These are phyloP conservation scores for Aureobasidium sp. DNA, from an alignment of 2,329 filamentous ascomycete genomes.

Conservation along the genomic window DNA sequence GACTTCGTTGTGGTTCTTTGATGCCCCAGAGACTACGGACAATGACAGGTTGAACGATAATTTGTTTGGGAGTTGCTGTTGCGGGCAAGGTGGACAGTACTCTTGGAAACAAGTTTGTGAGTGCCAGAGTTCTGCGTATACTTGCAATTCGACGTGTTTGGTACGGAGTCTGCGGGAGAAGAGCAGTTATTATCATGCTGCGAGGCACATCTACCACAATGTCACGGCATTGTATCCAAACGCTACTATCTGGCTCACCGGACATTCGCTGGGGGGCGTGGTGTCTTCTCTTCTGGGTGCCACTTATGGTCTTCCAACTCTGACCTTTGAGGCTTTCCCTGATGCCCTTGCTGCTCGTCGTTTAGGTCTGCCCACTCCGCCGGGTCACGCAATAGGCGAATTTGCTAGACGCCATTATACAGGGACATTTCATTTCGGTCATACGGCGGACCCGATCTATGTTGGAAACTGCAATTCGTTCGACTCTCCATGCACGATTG, in stretches of 20 bases:
- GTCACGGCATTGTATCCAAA: conserved; percentile 78
- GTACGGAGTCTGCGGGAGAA: conserved; percentile 65
- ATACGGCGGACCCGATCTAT: conserved; percentile 86
- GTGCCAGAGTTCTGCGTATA: conserved; percentile 77
- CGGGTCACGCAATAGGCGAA: conserved; percentile 61
- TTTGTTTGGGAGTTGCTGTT: conserved; percentile 92
- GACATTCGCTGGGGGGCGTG: conserved; percentile 82
- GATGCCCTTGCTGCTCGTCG: conserved; percentile 77
- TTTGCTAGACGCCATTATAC: conserved; percentile 62
- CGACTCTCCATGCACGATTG: conserved; percentile 78
- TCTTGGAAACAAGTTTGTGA: conserved; percentile 86
- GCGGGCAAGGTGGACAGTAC: conserved; percentile 80
- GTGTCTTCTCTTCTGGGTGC: conserved; percentile 75
- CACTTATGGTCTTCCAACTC: conserved; percentile 75
- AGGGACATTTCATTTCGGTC: conserved; percentile 79
- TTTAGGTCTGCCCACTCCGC: conserved; percentile 74
- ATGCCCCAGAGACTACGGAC: conserved; percentile 79
- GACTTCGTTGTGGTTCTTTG: conserved; percentile 65
- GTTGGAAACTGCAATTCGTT: conserved; percentile 87
- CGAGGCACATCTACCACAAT: conserved; percentile 82
- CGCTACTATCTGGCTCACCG: conserved; percentile 75
- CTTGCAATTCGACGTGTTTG: conserved; percentile 85
- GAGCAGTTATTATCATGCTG: conserved; percentile 81
- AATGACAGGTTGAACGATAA: conserved; percentile 96
- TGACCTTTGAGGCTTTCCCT: conserved; percentile 85